Evolutionary conservation across 2,329 filamentous ascomycete genomes (phyloP).

Genomic region (Chaetothyriales sp.): DNA sequence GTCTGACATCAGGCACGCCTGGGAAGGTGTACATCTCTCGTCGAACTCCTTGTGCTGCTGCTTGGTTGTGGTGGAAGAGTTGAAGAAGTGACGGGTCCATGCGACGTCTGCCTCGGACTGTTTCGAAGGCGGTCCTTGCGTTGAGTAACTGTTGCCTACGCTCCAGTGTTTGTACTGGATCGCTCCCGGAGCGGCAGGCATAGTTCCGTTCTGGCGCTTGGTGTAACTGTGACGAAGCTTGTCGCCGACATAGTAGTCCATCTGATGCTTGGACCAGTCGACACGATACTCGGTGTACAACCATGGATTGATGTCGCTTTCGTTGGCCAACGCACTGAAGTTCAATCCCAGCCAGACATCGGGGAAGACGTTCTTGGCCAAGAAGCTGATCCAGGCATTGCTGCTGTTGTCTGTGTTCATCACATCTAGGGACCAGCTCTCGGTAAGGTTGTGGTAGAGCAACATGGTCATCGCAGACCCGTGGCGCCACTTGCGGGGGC

Average conservation of each 20-base stretch:
- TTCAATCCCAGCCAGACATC: constrained; percentile 25
- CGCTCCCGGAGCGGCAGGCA: constrained; percentile 29
- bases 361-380: constrained; percentile 27
- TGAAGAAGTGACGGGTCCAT: constrained; percentile 37
- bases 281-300: constrained; percentile 32
- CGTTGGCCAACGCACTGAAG: constrained; percentile 25
- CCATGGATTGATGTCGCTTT: constrained; percentile 23
- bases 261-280: constrained; percentile 31
- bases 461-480: constrained; percentile 34
- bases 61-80: constrained; percentile 29
- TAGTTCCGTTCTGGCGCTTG: constrained; percentile 2
- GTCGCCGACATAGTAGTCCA: constrained; percentile 30
- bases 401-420: constrained; percentile 29
- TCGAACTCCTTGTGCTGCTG: constrained; percentile 18
- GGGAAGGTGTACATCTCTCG: constrained; percentile 18
- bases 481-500: constrained; percentile 22
- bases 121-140: constrained; percentile 30
- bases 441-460: constrained; percentile 31
- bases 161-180: constrained; percentile 36
- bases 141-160: constrained; percentile 29
- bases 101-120: constrained; percentile 29
- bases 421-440: constrained; percentile 29
- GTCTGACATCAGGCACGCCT: constrained; percentile 25
- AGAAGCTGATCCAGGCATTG: constrained; percentile 26
- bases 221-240: constrained; percentile 13